These are phyloP conservation scores for Chenopodium formosanum DNA, from an alignment of 148 eudicot species.

Conservation along the genomic window DNA sequence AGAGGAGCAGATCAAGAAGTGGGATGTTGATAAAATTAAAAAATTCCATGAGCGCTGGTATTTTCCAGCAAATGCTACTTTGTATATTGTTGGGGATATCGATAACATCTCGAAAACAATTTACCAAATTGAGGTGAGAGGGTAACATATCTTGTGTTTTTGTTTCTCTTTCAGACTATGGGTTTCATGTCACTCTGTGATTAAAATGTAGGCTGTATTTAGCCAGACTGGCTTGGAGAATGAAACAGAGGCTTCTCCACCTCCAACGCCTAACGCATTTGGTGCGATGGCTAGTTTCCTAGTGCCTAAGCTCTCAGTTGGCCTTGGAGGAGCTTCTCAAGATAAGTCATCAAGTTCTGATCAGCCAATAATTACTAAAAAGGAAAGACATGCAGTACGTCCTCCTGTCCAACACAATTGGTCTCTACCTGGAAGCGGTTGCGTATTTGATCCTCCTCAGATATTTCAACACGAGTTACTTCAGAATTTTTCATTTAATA, in stretches of 20 bases:
- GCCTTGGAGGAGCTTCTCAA: slow-evolving; percentile 63
- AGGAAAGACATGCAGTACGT: slow-evolving; percentile 91
- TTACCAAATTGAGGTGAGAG: slow-evolving; percentile 83
- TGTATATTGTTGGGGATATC: slow-evolving; percentile 95
- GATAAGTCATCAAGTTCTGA: slow-evolving; percentile 62
- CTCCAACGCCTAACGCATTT: slow-evolving; percentile 69
- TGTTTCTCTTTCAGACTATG: neutral
- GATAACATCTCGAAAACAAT: slow-evolving; percentile 74
- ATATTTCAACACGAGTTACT: slow-evolving; percentile 99
- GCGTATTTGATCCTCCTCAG: slow-evolving; percentile 66
- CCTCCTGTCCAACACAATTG: slow-evolving; percentile 95
- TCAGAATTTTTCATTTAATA: slow-evolving; percentile 86
- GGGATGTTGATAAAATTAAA: slow-evolving; percentile 98
- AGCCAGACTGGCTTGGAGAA: slow-evolving; percentile 65
- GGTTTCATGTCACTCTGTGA: slow-evolving; percentile 14
- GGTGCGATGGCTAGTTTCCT: slow-evolving; percentile 98
- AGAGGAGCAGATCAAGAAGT: slow-evolving; percentile 97
- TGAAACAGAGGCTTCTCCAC: slow-evolving; percentile 52
- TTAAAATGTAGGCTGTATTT: slow-evolving; percentile 66
- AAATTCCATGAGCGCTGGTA: slow-evolving; percentile 98
- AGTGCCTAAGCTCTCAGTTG: slow-evolving; percentile 87
- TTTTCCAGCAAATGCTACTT: slow-evolving; percentile 95
- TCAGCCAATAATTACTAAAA: slow-evolving; percentile 53
- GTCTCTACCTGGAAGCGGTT: slow-evolving; percentile 67
- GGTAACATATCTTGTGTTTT: slow-evolving; percentile 12